Conservation (phyloP, 2,329 filamentous ascomycete species). For the Talaromyces albobiverticillius region DNA sequence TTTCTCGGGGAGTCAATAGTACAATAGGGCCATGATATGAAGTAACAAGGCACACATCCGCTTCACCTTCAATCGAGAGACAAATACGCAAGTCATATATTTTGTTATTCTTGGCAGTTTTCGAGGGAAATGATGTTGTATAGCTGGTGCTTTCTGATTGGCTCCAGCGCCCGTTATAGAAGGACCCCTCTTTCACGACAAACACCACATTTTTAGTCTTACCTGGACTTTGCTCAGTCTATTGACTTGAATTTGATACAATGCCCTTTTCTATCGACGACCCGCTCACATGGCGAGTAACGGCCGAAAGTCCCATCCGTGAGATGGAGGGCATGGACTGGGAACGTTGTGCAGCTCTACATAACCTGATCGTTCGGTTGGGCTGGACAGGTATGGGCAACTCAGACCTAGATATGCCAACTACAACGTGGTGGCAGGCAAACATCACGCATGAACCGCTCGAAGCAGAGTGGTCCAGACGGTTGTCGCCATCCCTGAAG, state of each 20-base stretch:
- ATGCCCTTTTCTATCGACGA: slow-evolving; percentile 1
- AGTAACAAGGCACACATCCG: too few relatives aligned
- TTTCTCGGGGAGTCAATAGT: too few relatives aligned
- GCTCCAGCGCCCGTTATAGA: too few relatives aligned
- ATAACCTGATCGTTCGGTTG: slow-evolving; percentile 2
- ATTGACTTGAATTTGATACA: not conserved
- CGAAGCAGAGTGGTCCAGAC: slow-evolving; percentile 1
- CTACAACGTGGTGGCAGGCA: slow-evolving; percentile 3
- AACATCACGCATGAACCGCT: not conserved
- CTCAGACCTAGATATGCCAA: not conserved
- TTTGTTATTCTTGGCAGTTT: too few relatives aligned
- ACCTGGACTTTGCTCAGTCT: too few relatives aligned
- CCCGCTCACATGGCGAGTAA: slow-evolving; percentile 5
- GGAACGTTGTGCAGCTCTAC: slow-evolving; percentile 3
- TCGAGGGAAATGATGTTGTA: too few relatives aligned
- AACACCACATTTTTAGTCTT: too few relatives aligned
- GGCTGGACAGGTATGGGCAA: slow-evolving; percentile 3
- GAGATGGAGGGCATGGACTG: slow-evolving; percentile 4
- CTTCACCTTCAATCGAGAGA: too few relatives aligned
- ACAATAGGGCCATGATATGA: too few relatives aligned
- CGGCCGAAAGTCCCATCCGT: not conserved
- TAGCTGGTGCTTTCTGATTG: too few relatives aligned
- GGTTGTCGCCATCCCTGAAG: slow-evolving; percentile 2
- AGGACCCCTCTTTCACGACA: too few relatives aligned
- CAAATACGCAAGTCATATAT: too few relatives aligned